Conservation (phyloP, 495 filamentous ascomycete genomes). For the Penicillium alfredii region DNA sequence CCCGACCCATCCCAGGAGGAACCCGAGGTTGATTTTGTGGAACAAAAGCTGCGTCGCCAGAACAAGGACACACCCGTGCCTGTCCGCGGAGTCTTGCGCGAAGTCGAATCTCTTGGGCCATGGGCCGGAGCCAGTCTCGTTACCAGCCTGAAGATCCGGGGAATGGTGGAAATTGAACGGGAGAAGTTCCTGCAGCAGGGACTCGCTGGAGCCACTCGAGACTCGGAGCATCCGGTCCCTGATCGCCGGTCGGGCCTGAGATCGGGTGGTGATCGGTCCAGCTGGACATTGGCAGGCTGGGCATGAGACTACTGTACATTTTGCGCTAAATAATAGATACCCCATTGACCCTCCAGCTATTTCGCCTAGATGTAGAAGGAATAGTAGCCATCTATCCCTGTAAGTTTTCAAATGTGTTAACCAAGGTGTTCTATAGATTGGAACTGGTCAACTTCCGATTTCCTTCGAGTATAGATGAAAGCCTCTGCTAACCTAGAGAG, state of each 20-base stretch:
- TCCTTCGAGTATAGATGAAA: too few species aligned
- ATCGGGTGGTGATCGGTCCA: slow-evolving; percentile 52
- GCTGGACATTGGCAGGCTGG: slow-evolving; percentile 80
- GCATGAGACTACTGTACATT: slow-evolving; percentile 40
- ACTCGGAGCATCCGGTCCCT: slow-evolving; percentile 51
- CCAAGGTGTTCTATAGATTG: too few species aligned
- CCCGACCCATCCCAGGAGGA: slow-evolving; percentile 18
- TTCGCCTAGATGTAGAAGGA: too few species aligned
- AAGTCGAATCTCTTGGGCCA: slow-evolving; percentile 74
- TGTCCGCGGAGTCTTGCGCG: slow-evolving; percentile 58
- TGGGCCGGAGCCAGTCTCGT: slow-evolving; percentile 87
- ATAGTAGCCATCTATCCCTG: too few species aligned
- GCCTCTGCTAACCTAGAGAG: too few species aligned
- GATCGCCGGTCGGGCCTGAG: slow-evolving; percentile 49
- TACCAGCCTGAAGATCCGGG: slow-evolving; percentile 68
- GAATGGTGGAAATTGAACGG: slow-evolving; percentile 76
- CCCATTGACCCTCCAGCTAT: too few species aligned
- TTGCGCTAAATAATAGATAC: slow-evolving; percentile 15
- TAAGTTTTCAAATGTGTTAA: too few species aligned
- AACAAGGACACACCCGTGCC: slow-evolving; percentile 41
- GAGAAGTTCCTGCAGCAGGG: slow-evolving; percentile 80
- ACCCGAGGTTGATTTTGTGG: slow-evolving; percentile 54
- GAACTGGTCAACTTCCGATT: too few species aligned
- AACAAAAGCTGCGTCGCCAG: slow-evolving; percentile 51
- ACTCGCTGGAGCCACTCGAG: slow-evolving; percentile 59